Evolutionary conservation across 805 yeast genomes (phyloP).

Genomic region (Candida chauliodis): DNA sequence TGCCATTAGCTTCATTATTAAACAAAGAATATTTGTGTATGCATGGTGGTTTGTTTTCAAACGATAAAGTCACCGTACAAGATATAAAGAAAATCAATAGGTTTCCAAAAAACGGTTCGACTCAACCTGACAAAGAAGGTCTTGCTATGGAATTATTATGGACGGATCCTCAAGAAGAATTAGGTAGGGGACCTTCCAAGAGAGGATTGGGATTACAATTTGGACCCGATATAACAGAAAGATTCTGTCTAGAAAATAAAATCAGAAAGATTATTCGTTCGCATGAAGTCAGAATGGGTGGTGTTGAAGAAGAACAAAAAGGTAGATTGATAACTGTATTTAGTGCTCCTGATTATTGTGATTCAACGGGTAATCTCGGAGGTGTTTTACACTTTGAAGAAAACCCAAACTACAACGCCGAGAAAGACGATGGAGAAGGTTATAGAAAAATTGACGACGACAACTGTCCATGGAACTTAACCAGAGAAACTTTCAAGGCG

Average conservation of each 20-base stretch:
- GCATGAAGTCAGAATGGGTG: slow-evolving; percentile 92
- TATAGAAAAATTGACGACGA: slow-evolving; percentile 31
- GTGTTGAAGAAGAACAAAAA: slow-evolving; percentile 83
- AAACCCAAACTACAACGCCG: slow-evolving; percentile 42
- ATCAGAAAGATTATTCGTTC: slow-evolving; percentile 83
- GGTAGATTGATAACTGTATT: slow-evolving; percentile 90
- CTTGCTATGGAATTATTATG: slow-evolving; percentile 94
- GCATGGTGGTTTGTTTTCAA: slow-evolving; percentile 94
- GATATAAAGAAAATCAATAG: slow-evolving; percentile 74
- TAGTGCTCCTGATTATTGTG: slow-evolving; percentile 98
- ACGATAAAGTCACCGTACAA: slow-evolving; percentile 64
- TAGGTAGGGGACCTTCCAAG: slow-evolving; percentile 83
- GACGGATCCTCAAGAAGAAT: slow-evolving; percentile 87
- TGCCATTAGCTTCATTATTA: slow-evolving; percentile 83
- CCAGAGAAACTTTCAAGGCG: slow-evolving; percentile 65
- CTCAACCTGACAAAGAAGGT: slow-evolving; percentile 89
- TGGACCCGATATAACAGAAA: slow-evolving; percentile 90
- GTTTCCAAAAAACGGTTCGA: slow-evolving; percentile 45
- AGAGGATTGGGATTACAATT: slow-evolving; percentile 96
- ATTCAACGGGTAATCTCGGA: slow-evolving; percentile 84
- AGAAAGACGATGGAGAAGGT: slow-evolving; percentile 43
- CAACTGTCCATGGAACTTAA: slow-evolving; percentile 45
- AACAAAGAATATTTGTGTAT: slow-evolving; percentile 78
- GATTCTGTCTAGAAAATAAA: slow-evolving; percentile 68
- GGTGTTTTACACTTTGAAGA: slow-evolving; percentile 75